Percentiles rank a stretch among this genome's conserved stretches.
Conservation (phyloP, 2,329 filamentous ascomycete genomes). For the Trichoderma sp. region DNA sequence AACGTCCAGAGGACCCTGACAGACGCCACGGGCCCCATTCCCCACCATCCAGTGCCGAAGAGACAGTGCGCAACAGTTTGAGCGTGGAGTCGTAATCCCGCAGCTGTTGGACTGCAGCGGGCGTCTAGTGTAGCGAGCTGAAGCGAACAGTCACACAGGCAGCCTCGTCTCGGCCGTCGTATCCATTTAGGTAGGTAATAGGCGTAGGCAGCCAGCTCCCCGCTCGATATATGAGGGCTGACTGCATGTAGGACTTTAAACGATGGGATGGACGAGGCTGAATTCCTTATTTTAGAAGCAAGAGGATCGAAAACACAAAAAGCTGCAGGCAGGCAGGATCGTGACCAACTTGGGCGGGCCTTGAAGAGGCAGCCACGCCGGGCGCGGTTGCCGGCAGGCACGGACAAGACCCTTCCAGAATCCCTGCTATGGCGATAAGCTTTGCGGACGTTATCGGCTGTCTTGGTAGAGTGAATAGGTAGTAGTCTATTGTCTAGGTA, state of each 20-base stretch:
- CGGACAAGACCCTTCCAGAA: constrained; percentile 10
- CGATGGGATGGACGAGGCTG: neutral
- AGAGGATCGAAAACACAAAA: neutral
- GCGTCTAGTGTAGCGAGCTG: neutral
- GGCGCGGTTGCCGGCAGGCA: neutral
- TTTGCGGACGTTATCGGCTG: constrained; percentile 2
- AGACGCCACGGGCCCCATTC: constrained; percentile 20
- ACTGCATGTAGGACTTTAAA: too few species aligned
- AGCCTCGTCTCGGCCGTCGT: neutral
- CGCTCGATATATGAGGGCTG: neutral
- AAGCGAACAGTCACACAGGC: neutral
- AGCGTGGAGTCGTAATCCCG: constrained; percentile 12
- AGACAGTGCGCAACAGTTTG: constrained; percentile 3
- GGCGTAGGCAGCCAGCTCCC: neutral
- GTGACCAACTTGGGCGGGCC: constrained; percentile 15
- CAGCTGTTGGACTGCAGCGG: neutral
- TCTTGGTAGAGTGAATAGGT: neutral
- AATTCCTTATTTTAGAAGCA: neutral
- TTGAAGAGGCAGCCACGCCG: neutral
- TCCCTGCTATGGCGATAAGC: constrained; percentile 5
- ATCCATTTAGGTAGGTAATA: constrained; percentile 2
- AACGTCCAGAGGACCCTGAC: constrained; percentile 10
- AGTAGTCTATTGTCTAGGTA: neutral
- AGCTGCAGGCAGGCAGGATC: neutral
- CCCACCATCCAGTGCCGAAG: constrained; percentile 24